A percentile compares a stretch with the other conserved stretches of the same genome.
Evolutionary conservation across 2,329 filamentous ascomycete genomes (phyloP).

Genomic region (Neonectria ditissima): DNA sequence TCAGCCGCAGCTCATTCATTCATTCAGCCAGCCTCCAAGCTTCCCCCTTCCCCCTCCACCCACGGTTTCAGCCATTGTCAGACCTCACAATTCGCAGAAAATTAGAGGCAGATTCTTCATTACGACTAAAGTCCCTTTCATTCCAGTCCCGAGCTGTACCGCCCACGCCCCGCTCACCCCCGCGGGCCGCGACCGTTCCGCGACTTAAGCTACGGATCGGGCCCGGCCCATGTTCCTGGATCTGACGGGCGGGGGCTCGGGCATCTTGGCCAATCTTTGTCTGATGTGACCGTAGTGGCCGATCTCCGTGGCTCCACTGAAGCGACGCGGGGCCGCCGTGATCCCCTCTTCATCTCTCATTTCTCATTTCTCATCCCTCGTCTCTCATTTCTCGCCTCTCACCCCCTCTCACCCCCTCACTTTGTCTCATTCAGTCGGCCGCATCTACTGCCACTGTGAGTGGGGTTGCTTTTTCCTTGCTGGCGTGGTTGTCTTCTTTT

Average conservation of each 20-base stretch:
- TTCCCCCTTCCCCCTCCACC: too few relatives aligned
- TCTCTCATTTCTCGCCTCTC: neutral
- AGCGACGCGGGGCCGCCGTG: too few relatives aligned
- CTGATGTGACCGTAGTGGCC: neutral
- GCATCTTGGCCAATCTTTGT: neutral
- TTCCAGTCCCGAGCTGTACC: too few relatives aligned
- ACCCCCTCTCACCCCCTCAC: too few relatives aligned
- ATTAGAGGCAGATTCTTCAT: too few relatives aligned
- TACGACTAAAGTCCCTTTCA: too few relatives aligned
- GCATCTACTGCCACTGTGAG: too few relatives aligned
- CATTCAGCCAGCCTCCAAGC: neutral
- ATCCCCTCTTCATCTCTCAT: neutral
- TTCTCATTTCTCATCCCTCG: neutral
- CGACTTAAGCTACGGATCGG: too few relatives aligned
- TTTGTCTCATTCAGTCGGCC: too few relatives aligned
- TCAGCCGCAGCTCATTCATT: too few relatives aligned
- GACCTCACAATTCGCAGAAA: neutral
- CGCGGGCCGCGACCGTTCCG: too few relatives aligned
- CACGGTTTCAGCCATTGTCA: neutral
- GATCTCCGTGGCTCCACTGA: neutral
- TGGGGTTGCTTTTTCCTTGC: neutral
- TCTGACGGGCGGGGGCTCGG: neutral
- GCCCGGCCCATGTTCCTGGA: neutral
- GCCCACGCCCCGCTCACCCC: too few relatives aligned
- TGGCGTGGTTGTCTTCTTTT: neutral